Percentiles rank a stretch among this genome's conserved stretches.
Evolutionary conservation across 768 basidiomycete genomes (phyloP).

Genomic region (Gyrodon lividus): DNA sequence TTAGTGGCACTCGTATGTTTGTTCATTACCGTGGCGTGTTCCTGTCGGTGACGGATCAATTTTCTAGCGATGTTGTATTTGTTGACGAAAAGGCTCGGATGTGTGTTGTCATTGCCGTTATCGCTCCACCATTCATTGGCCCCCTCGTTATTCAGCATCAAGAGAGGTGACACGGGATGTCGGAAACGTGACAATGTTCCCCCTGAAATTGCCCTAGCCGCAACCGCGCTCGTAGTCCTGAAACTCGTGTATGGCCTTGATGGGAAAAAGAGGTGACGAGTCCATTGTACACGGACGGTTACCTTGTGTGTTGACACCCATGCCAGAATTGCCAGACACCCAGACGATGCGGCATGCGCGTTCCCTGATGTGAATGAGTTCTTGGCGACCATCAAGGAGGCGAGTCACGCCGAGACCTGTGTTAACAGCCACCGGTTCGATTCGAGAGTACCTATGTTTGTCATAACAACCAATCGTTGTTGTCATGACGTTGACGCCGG

Average conservation of each 20-base stretch:
- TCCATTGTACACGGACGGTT: background rate
- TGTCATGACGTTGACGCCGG: conserved; percentile 4
- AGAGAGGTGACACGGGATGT: conserved; percentile 39
- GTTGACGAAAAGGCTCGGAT: conserved; percentile 56
- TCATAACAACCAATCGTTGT: conserved; percentile 13
- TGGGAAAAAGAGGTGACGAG: conserved; percentile 55
- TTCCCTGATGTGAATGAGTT: conserved; percentile 54
- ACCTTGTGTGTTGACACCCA: conserved; percentile 10
- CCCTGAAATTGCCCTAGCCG: conserved; percentile 63
- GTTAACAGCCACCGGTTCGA: conserved; percentile 40
- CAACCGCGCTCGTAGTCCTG: conserved; percentile 62
- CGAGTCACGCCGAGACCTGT: conserved; percentile 35
- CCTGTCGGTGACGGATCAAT: background rate
- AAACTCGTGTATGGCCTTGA: conserved; percentile 89
- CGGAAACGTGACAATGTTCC: conserved; percentile 65
- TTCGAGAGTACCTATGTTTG: conserved; percentile 47
- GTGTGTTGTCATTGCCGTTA: conserved; percentile 54
- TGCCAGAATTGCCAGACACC: conserved; percentile 43
- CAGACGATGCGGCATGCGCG: conserved; percentile 58
- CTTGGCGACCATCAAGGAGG: conserved; percentile 39
- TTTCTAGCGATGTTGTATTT: conserved; percentile 56
- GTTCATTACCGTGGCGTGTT: background rate
- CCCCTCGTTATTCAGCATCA: conserved; percentile 37
- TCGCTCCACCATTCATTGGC: conserved; percentile 57
- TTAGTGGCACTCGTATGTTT: conserved; percentile 75